Evolutionary conservation across 805 yeast species (phyloP), one percentile per base, ranked within the genome.

Genomic region (Maudiozyma barnettii): DNA sequence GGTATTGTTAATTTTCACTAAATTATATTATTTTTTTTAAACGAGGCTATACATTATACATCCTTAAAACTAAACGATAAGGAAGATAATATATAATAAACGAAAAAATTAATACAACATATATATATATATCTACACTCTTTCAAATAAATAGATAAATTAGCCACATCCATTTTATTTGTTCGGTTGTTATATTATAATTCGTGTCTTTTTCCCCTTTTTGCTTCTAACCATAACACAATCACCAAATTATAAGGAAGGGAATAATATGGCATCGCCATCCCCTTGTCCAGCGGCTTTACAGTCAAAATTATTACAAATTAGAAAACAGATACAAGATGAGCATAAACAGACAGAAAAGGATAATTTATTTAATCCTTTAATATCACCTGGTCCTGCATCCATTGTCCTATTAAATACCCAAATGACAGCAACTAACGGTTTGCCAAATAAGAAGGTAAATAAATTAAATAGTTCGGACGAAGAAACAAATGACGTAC

Each of bases 321-420:
- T 51, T 8, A 44, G 54, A 45, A 43, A 49, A 18, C 54, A 51
- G 23, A 49, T 51, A 19, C 51, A 48, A 39, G 43, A 41, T 30
- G 46, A 45, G 22, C 44, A 48, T 16, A 45, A 38, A 22, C 47
- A 48, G 36, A 35, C 41, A 7, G 36, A 35, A 26, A 41, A 44
- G 19, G 51, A 48, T 22, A 50, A 43, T 44, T 26, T 54, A 12
- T 49, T 54, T 29, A 58, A 51, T 37, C 59, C 63, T 4, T 46
- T 65, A 14, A 57, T 66, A 6, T 67, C 72, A 1, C 78, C 79
- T 1, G 76, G 78, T 1, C 76, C 78, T 4, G 77, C 77, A 0
- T 70, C 69, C 21, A 73, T 74, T 10, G 69, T 65, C 0, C 54
- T 67, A 1, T 54, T 63, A 7, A 63, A 60, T 5, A 48, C 35